Evolutionary conservation across 768 basidiomycete genomes (phyloP), one percentile per base, ranked within the genome.

Genomic region (Termitomyces titanicus): DNA sequence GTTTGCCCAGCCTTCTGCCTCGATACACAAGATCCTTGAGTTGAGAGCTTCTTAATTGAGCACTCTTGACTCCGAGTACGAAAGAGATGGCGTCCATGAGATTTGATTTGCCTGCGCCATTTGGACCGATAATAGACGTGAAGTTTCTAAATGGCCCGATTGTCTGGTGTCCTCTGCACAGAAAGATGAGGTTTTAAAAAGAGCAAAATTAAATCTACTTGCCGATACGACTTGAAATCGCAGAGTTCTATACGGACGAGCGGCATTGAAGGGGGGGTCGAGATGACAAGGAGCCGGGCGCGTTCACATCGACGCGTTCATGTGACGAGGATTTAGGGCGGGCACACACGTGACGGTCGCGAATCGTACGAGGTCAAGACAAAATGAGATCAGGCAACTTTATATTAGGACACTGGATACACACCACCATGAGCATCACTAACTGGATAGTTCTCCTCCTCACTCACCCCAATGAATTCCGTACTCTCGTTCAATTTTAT

Each of bases 1-100:
- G 70, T 46, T 74, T 79, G 4, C 83, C 85, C 17, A 93, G 78
- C 58, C 85, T 74, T 57, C 81, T 64, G n/a, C 94, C 94, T 18
- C 97, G 91, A 70, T 98, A 98, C 5, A 99, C 92, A 39, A 99
- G 79, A 68, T 98, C 97, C 65, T 92, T 95, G 24, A 98, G 77
- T 63, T 98, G 94, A 43, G 92, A 92, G 66, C 91, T 94, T 44
- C 96, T 82, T 33, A 99, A 79, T 60, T 97, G 93, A 2, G 87
- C 89, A 57, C 92, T 94, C 76, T 95, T 94, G 27, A 98, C 89
- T 29, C 97, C 97, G 6, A 99, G 85, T 9, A 98, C 97, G 68
- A 99, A 98, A 3, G 97, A 98, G 61, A 99, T 98, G 49, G 97
- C 97, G 68, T 99, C 97, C 97, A 98, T 98, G 53, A 98, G 84